Evolutionary conservation across 441 rosid genomes (phyloP).

Genomic region (Pelargonium australe): DNA sequence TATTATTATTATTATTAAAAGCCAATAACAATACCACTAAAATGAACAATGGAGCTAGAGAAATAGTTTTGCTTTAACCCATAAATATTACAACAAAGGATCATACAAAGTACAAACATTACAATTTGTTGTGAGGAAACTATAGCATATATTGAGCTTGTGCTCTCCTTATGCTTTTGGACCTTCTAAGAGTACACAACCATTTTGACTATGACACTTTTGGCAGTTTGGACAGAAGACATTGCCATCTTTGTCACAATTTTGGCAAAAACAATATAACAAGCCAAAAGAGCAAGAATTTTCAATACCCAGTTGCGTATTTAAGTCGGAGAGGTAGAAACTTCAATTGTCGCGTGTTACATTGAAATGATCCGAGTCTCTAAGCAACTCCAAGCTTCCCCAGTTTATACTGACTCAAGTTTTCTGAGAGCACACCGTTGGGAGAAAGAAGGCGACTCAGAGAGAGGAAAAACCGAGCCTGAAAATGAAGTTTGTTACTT

Average conservation of each 20-base stretch:
- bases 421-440: slow-evolving; percentile 38
- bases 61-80: too few relatives aligned
- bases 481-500: not conserved
- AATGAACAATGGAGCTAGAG: too few relatives aligned
- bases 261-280: not conserved
- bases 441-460: slow-evolving; percentile 66
- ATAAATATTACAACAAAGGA: not conserved
- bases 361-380: not conserved
- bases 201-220: not conserved
- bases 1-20: too few relatives aligned
- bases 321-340: too few relatives aligned
- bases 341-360: too few relatives aligned
- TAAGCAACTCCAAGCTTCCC: slow-evolving; percentile 29
- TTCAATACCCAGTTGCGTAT: not conserved
- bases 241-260: too few relatives aligned
- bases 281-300: not conserved
- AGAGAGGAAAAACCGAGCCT: slow-evolving; percentile 23
- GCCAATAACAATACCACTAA: too few relatives aligned
- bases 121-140: not conserved
- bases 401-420: slow-evolving; percentile 11
- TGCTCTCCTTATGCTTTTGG: not conserved
- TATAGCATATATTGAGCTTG: slow-evolving; percentile 1
- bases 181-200: not conserved
- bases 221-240: not conserved
- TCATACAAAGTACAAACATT: not conserved